Evolutionary conservation across 2,329 filamentous ascomycete species (phyloP).

Genomic region (Magnaporthiopsis incrustans): DNA sequence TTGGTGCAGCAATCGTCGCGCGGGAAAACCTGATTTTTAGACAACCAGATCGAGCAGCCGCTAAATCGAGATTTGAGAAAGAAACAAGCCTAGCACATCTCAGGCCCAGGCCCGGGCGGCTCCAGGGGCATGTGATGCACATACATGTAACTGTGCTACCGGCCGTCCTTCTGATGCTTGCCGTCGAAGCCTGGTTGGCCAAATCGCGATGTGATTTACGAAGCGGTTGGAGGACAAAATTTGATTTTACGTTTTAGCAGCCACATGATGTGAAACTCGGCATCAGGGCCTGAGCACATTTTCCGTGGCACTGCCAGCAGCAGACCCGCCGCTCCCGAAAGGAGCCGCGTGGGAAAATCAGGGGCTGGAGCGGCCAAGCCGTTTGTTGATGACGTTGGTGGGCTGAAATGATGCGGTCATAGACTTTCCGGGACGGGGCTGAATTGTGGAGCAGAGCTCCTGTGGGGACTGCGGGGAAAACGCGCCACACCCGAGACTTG

Average conservation of each 20-base stretch:
- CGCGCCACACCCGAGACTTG: background rate
- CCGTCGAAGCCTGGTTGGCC: too few relatives aligned
- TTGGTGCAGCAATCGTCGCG: background rate
- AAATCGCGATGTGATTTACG: too few relatives aligned
- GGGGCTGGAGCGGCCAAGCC: background rate
- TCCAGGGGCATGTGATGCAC: background rate
- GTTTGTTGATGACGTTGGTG: slow-evolving; percentile 3
- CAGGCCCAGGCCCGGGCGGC: background rate
- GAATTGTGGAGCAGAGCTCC: background rate
- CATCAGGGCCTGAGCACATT: too few relatives aligned
- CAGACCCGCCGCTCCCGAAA: background rate
- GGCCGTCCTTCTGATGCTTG: background rate
- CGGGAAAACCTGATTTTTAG: background rate
- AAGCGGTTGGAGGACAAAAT: too few relatives aligned
- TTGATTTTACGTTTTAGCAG: background rate
- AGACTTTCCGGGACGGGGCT: background rate
- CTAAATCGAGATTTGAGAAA: background rate
- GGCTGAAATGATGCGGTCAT: background rate
- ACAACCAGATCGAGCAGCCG: background rate
- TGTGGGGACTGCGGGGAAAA: background rate
- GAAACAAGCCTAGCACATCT: background rate
- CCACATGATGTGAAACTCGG: background rate
- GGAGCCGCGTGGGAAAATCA: background rate
- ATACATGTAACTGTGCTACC: background rate
- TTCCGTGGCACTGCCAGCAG: too few relatives aligned